These are phyloP conservation scores for Gynostemma pentaphyllum DNA, from an alignment of 306 rosid species.

Conservation along the genomic window DNA sequence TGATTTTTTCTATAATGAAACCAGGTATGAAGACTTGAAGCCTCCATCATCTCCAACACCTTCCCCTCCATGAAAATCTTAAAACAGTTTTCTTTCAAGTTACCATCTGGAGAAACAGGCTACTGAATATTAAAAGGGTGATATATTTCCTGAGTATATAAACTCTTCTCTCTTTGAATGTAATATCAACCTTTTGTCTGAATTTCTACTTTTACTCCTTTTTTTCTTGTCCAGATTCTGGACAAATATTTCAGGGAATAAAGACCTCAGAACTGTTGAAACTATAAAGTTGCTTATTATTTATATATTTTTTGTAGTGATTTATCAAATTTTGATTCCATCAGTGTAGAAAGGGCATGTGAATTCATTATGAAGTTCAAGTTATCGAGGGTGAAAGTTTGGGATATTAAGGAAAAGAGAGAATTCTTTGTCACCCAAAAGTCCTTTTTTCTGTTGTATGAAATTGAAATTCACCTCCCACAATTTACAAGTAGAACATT, in stretches of 20 bases:
- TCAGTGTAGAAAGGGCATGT: neutral
- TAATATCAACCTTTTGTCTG: neutral
- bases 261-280: too few species aligned
- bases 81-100: neutral
- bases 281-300: neutral
- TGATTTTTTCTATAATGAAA: neutral
- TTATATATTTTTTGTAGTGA: neutral
- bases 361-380: too few species aligned
- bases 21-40: conserved; percentile 90
- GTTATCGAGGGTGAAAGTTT: too few species aligned
- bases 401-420: too few species aligned
- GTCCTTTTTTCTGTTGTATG: too few species aligned
- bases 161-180: neutral
- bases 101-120: neutral
- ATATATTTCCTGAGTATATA: neutral
- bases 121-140: neutral
- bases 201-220: neutral
- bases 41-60: conserved; percentile 84
- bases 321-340: neutral
- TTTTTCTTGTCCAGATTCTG: conserved; percentile 5
- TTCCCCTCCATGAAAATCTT: conserved; percentile 15
- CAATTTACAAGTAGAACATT: too few species aligned
- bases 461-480: too few species aligned
- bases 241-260: too few species aligned
- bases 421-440: too few species aligned